A percentile compares a stretch with the other conserved stretches of the same genome.
Conservation (phyloP, 495 filamentous ascomycete genomes). For the Aspergillus diversus region DNA sequence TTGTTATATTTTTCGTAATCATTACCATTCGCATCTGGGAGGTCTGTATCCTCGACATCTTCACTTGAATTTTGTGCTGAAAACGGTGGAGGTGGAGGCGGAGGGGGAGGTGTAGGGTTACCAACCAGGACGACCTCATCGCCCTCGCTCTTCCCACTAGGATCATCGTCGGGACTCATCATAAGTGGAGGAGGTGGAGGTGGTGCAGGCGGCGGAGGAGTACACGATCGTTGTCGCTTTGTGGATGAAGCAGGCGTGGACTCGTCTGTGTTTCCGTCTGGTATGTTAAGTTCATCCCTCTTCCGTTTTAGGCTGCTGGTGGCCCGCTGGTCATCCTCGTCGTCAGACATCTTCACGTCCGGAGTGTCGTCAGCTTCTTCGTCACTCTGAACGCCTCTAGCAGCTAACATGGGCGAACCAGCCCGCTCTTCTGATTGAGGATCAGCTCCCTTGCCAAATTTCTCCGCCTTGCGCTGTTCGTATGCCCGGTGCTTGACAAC, state of each 20-base stretch:
- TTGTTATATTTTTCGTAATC: constrained; percentile 20
- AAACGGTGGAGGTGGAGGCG: constrained; percentile 28
- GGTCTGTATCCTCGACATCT: constrained; percentile 6
- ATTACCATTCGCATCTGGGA: constrained; percentile 9
- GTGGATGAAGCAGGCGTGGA: constrained; percentile 31
- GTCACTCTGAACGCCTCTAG: constrained; percentile 21
- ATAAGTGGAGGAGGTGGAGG: constrained; percentile 32
- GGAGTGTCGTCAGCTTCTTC: constrained; percentile 34
- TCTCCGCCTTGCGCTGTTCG: constrained; percentile 66
- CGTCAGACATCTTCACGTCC: constrained; percentile 59
- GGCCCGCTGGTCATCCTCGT: constrained; percentile 46
- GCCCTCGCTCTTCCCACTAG: constrained; percentile 26
- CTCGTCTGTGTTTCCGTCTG: constrained; percentile 30
- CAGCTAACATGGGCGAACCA: neutral
- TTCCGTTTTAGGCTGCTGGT: constrained; percentile 61
- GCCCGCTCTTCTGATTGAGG: constrained; percentile 23
- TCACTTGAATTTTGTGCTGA: neutral
- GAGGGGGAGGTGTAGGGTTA: constrained; percentile 26
- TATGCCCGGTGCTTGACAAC: constrained; percentile 71
- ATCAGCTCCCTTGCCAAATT: constrained; percentile 36
- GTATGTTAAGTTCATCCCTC: constrained; percentile 47
- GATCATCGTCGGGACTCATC: constrained; percentile 34
- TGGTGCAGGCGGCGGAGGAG: constrained; percentile 38
- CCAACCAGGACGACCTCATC: constrained; percentile 23
- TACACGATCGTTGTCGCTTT: constrained; percentile 46